Conservation (phyloP, 345 rosid genomes). For the Raphanus sativus region DNA sequence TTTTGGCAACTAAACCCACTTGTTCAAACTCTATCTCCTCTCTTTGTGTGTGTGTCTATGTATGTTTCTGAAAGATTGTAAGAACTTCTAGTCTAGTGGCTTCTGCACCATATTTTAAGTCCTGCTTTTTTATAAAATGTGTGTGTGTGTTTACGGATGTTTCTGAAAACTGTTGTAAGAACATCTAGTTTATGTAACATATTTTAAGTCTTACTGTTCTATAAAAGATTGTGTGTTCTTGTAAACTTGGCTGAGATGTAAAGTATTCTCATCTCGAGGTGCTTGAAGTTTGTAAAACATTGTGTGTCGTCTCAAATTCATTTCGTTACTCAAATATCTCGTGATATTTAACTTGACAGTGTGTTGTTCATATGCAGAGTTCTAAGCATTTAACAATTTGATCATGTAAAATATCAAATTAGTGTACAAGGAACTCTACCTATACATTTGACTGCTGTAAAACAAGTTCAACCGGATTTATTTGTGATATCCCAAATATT, state of each 20-base stretch:
- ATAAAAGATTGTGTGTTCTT: background rate
- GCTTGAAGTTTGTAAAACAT: background rate
- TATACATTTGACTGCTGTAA: no score
- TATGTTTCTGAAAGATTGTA: slow-evolving; percentile 13
- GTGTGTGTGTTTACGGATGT: slow-evolving; percentile 1
- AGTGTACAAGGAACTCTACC: background rate
- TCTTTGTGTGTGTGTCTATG: background rate
- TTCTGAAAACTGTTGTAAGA: slow-evolving; percentile 3
- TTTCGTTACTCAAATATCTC: background rate
- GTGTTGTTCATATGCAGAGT: background rate
- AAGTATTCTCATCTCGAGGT: background rate
- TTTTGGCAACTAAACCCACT: slow-evolving; percentile 17
- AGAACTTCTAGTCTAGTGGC: slow-evolving; percentile 6
- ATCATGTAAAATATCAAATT: background rate
- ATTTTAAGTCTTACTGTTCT: background rate
- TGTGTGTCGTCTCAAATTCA: background rate
- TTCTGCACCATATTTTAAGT: slow-evolving; percentile 9
- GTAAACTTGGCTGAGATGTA: background rate
- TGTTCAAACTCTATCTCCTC: slow-evolving; percentile 6
- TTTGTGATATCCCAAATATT: no score
- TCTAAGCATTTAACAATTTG: background rate
- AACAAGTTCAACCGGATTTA: no score
- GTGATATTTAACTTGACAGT: background rate
- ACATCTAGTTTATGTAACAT: slow-evolving; percentile 7
- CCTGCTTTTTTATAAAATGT: background rate